Evolutionary conservation across 1,284 basidiomycete genomes (phyloP), one percentile per base, ranked within the genome.

Genomic region (Leccinum insolens): DNA sequence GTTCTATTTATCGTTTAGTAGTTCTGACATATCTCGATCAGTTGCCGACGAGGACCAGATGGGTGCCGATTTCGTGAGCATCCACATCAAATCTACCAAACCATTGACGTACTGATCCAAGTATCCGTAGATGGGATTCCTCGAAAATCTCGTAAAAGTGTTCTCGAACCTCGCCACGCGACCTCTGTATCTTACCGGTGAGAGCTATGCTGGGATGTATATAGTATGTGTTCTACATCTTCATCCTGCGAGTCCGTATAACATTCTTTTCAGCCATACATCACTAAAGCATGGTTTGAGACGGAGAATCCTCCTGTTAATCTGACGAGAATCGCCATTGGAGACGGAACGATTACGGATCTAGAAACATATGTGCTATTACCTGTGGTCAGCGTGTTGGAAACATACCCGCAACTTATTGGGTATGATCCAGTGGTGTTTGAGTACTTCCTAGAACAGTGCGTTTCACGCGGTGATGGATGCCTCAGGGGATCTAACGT

Each of bases 371-470:
- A 84, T 67, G 80, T 82, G 61, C 78, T 86, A 22, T 71, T 87
- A 1, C 87, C 89, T 8, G 83, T 86, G 34, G 84, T 91, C 68
- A 71, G 83, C 61, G 81, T 89, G 34, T 77, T 92, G 9, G 85
- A 90, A 77, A 92, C 91, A 8, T 90, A 86, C 73, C 73, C 74
- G 15, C 28, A 73, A 49, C 65, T 75, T 22, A 71, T 73, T 22
- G 71, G 67, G 31, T 73, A 91, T 72, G 87, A 92, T 71, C 77
- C 81, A 7, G 83, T 85, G 14, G 88, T 91, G 0, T 89, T 86
- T 73, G 81, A 88, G 64, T 90, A 90, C 73, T 92, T 92, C 78
- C 82, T 83, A 73, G 82, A 86, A 72, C 89, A 91, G 90, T 90
- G 69, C 57, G 66, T 64, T 46, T 34, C 6, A 57, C 7, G 8